Evolutionary conservation across 176 grass and related monocot genomes (phyloP), one percentile per base, ranked within the genome.

Genomic region (Triticum aestivum): DNA sequence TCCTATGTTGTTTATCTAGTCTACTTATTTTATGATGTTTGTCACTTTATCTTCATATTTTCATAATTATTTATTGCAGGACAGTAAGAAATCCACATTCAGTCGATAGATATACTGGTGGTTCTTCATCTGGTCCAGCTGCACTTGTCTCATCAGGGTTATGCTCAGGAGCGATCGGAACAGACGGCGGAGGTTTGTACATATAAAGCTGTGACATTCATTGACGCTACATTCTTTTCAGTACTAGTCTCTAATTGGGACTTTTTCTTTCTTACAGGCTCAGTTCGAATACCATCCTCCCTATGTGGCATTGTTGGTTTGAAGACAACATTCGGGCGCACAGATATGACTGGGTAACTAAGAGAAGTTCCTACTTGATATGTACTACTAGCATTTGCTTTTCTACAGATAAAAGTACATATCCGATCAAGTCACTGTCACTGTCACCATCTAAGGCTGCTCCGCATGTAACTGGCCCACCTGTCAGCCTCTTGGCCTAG

Each of bases 101-200:
- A 39, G 26, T 91, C 87, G 94, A 99, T 83, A 94, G 97, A 82
- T 99, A 99, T 87, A 96, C 97, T 20, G 97, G 97, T 81, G 97
- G 97, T 75, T 99, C 97, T 84, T 99, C 97, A 33, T 99, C 97
- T 76, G 97, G 97, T 72, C 97, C 97, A 63, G 97, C 97, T 70
- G 91, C 94, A 87, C 87, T 99, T 75, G 97, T 99, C 65, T 88
- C 97, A 74, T 96, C 97, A 86, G 97, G 94, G 38, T 87, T 99
- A 80, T 96, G 94, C 90, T 86, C 97, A 45, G 89, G 59, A 79
- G 97, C 97, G 27, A 79, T 99, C 84, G 97, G 97, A 80, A 99
- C 97, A 87, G 97, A 99, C 56, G 94, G 94, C 42, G 97, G 97
- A 94, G 97, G 94, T 97, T 77, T 82, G 84, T 82, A 65, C 71